phyloP scores from a whole-genome alignment of 306 rosid genomes.

The Dalbergia cochinchinensis region DNA sequence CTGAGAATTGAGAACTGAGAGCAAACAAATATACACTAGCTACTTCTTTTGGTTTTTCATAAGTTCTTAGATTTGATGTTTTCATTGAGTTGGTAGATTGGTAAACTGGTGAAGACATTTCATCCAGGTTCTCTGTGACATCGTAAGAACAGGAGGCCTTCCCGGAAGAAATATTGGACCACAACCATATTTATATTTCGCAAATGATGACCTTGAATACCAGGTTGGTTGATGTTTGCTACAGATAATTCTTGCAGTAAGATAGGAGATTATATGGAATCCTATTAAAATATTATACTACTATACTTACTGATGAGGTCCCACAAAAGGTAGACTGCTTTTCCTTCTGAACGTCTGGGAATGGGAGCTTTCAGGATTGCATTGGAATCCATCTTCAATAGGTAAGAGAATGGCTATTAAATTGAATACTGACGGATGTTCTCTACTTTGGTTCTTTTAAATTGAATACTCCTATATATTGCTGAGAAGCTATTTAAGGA shows the following conservation, averaged over 20 bases:
- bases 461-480: background rate
- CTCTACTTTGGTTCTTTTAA: constrained; percentile 30
- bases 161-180: constrained; percentile 75
- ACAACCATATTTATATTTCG: constrained; percentile 81
- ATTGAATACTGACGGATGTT: background rate
- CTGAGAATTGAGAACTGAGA: constrained; percentile 9
- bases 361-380: constrained; percentile 99
- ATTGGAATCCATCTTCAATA: constrained; percentile 82
- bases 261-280: constrained; percentile 37
- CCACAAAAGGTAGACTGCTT: constrained; percentile 78
- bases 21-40: background rate
- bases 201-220: constrained; percentile 88
- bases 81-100: constrained; percentile 22
- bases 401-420: constrained; percentile 57
- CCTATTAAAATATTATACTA: constrained; percentile 32
- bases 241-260: constrained; percentile 29
- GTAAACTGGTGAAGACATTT: constrained; percentile 35
- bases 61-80: constrained; percentile 23
- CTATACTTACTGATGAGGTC: constrained; percentile 60
- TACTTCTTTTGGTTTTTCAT: constrained; percentile 1
- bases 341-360: constrained; percentile 94
- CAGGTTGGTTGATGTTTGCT: constrained; percentile 71
- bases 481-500: constrained; percentile 15
- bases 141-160: constrained; percentile 91
- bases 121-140: constrained; percentile 87